Conservation (phyloP, 148 eudicot species). For the Linanthus parryae region DNA sequence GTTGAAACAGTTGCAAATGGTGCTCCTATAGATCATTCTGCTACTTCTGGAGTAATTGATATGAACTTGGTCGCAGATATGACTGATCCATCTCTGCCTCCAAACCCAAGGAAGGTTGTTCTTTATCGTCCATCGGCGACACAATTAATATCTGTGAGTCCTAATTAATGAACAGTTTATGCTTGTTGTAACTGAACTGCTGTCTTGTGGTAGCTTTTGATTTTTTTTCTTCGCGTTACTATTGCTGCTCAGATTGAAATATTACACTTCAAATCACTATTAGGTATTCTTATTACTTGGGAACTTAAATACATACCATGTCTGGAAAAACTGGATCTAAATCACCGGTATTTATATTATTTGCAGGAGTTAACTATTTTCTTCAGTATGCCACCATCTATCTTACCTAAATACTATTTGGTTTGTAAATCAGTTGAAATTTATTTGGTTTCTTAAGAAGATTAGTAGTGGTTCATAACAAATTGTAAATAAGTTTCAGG, state of each 20-base stretch:
- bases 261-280: no score
- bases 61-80: conserved; percentile 77
- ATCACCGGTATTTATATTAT: no score
- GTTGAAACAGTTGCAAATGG: conserved; percentile 64
- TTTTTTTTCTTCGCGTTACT: background rate
- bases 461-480: no score
- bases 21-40: conserved; percentile 53
- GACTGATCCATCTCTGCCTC: conserved; percentile 87
- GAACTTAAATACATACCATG: no score
- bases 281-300: no score
- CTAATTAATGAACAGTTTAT: conserved; percentile 8
- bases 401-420: no score
- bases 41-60: conserved; percentile 79
- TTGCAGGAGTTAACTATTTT: no score
- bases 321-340: no score
- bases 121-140: conserved; percentile 84
- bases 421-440: no score
- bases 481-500: no score
- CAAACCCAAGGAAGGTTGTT: conserved; percentile 87
- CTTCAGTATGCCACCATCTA: no score
- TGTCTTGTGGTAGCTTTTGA: background rate
- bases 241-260: conserved; percentile 1
- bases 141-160: conserved; percentile 83
- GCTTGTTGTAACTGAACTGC: background rate
- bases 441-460: no score